Conservation (phyloP, 2,329 filamentous ascomycete genomes). For the Westerdykella aurantiaca region DNA sequence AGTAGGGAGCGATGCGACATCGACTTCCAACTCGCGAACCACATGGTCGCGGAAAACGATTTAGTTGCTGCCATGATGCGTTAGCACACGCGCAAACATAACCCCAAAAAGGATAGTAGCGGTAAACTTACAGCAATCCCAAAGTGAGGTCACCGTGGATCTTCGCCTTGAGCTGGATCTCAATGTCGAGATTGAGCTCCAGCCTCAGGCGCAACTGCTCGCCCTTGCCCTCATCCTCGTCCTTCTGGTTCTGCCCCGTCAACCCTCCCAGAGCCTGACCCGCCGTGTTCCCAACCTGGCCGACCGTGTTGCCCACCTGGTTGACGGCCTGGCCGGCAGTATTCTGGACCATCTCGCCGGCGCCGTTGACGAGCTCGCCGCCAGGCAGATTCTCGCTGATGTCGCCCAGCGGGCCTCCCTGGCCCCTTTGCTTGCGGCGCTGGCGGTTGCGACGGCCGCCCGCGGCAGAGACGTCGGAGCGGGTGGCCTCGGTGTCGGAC, state of each 20-base stretch:
- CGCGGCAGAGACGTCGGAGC: constrained; percentile 49
- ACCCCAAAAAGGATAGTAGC: neutral
- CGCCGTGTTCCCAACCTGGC: constrained; percentile 39
- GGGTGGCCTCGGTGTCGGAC: constrained; percentile 51
- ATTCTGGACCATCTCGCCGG: constrained; percentile 52
- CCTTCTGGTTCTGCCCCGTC: constrained; percentile 36
- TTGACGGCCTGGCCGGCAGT: constrained; percentile 50
- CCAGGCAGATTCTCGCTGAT: constrained; percentile 52
- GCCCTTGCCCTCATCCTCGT: constrained; percentile 13
- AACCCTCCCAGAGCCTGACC: constrained; percentile 45
- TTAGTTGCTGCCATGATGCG: constrained; percentile 22
- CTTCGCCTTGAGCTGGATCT: constrained; percentile 59
- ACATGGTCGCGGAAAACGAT: constrained; percentile 4
- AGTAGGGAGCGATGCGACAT: too few relatives aligned
- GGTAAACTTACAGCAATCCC: constrained; percentile 44
- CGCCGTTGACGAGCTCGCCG: constrained; percentile 48
- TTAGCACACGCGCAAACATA: constrained; percentile 10
- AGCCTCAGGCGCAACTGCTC: constrained; percentile 45
- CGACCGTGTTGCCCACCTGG: constrained; percentile 41
- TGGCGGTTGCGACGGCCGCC: constrained; percentile 54
- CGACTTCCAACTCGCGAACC: neutral
- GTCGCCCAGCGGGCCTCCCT: constrained; percentile 48
- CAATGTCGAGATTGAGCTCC: constrained; percentile 58
- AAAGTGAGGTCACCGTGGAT: constrained; percentile 60
- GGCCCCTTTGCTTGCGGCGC: constrained; percentile 43